A percentile compares a stretch with the other conserved stretches of the same genome.
These are phyloP conservation scores for Ustulina deusta DNA, from an alignment of 2,329 filamentous ascomycete species.

Conservation along the genomic window DNA sequence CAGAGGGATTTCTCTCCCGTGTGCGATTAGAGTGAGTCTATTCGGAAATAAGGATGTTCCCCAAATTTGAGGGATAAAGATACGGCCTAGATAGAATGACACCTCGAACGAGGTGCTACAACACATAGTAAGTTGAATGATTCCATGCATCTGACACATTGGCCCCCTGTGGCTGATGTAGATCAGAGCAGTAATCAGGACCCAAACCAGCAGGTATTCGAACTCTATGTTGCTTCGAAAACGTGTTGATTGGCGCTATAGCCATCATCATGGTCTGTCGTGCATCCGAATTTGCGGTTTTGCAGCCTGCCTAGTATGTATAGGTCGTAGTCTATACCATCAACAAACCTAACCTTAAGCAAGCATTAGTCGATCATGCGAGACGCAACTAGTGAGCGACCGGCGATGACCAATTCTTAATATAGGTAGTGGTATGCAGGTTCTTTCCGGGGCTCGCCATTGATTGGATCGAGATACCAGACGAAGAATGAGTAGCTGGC, in stretches of 20 bases:
- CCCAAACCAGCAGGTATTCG: conserved; percentile 14
- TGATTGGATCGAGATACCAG: conserved; percentile 19
- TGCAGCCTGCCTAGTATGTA: not conserved
- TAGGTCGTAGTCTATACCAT: not conserved
- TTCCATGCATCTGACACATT: conserved; percentile 8
- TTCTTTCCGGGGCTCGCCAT: not conserved
- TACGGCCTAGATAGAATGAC: not conserved
- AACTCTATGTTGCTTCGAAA: conserved; percentile 5
- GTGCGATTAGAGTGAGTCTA: conserved; percentile 9
- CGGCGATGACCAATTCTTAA: conserved; percentile 3
- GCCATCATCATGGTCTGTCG: not conserved
- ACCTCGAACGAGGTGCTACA: conserved; percentile 3
- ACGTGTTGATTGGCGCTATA: not conserved
- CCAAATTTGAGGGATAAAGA: conserved; percentile 20
- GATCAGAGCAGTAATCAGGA: conserved; percentile 20
- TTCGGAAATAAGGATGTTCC: conserved; percentile 10
- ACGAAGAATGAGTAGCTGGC: conserved; percentile 10
- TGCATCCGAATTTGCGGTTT: not conserved
- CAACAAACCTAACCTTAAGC: not conserved
- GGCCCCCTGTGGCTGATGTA: not conserved
- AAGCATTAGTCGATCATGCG: not conserved
- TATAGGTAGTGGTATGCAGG: conserved; percentile 21
- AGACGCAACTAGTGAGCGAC: conserved; percentile 3
- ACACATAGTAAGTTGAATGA: conserved; percentile 4
- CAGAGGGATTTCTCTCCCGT: conserved; percentile 4